Conservation (phyloP, 257 asterid species). For the Nicotiana otophora region DNA sequence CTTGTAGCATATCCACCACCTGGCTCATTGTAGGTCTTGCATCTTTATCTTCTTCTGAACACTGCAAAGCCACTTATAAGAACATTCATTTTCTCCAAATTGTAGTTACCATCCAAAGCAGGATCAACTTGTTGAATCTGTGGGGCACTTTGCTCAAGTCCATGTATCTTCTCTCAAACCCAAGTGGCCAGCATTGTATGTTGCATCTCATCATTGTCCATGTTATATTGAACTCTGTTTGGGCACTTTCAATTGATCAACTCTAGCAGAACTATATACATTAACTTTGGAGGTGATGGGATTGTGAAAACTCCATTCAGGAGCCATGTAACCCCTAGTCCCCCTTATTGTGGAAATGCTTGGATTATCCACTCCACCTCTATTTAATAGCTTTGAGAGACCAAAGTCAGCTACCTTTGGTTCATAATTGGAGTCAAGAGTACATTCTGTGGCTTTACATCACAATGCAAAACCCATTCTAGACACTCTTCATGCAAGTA, state of each 20-base stretch:
- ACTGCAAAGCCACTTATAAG: background rate
- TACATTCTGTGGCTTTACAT: slow-evolving; percentile 13
- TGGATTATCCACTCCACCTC: slow-evolving; percentile 3
- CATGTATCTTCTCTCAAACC: background rate
- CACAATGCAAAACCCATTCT: slow-evolving; percentile 17
- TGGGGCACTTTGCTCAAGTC: background rate
- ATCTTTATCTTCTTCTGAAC: slow-evolving; percentile 10
- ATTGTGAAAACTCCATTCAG: slow-evolving; percentile 7
- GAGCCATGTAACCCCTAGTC: slow-evolving; percentile 18
- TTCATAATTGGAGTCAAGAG: background rate
- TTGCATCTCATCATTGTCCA: background rate
- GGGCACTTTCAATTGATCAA: slow-evolving; percentile 4
- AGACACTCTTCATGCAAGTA: slow-evolving; percentile 17
- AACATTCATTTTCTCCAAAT: background rate
- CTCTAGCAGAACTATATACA: slow-evolving; percentile 5
- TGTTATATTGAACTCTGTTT: background rate
- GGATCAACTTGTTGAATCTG: background rate
- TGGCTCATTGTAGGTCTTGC: slow-evolving; percentile 10
- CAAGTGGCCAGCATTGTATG: background rate
- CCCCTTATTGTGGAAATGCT: slow-evolving; percentile 4
- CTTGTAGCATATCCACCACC: slow-evolving; percentile 4
- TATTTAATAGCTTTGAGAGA: background rate
- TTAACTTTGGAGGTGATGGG: slow-evolving; percentile 16
- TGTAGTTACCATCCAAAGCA: background rate
- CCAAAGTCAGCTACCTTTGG: slow-evolving; percentile 16